These are phyloP conservation scores for Citrus glauca DNA, from an alignment of 345 rosid species.

Conservation along the genomic window DNA sequence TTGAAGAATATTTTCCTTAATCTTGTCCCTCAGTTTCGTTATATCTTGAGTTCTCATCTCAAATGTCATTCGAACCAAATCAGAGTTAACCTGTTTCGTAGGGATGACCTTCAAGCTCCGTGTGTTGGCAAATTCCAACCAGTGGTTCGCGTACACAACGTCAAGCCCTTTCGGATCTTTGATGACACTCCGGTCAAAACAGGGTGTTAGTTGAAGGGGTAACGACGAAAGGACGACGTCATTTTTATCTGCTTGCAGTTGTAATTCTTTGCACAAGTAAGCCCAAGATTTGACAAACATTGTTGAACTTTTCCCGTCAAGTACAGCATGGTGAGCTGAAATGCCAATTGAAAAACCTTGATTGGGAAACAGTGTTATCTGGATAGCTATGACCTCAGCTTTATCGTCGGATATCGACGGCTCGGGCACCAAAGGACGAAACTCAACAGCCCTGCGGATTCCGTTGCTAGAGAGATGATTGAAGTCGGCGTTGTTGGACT, in stretches of 20 bases:
- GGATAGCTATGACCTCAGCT: slow-evolving; percentile 9
- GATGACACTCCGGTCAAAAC: not conserved
- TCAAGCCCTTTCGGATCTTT: slow-evolving; percentile 18
- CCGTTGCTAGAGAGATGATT: slow-evolving; percentile 1
- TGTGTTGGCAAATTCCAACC: not conserved
- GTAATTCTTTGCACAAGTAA: slow-evolving; percentile 15
- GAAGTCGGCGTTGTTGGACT: slow-evolving; percentile 24
- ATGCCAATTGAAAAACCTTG: slow-evolving; percentile 35
- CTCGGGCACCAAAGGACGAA: slow-evolving; percentile 31
- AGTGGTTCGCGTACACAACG: not conserved
- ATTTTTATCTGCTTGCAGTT: not conserved
- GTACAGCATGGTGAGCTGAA: slow-evolving; percentile 33
- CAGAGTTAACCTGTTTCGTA: not conserved
- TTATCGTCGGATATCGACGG: slow-evolving; percentile 20
- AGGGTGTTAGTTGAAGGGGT: slow-evolving; percentile 14
- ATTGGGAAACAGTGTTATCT: slow-evolving; percentile 28
- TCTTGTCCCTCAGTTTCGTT: slow-evolving; percentile 12
- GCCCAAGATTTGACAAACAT: slow-evolving; percentile 46
- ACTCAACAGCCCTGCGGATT: slow-evolving; percentile 13
- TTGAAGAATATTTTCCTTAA: not conserved
- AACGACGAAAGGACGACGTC: slow-evolving; percentile 3
- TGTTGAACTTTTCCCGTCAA: slow-evolving; percentile 33
- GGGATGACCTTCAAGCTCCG: slow-evolving; percentile 10
- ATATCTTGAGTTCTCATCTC: slow-evolving; percentile 11
- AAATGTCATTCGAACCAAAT: slow-evolving; percentile 8